Evolutionary conservation across 805 yeast species (phyloP).

Genomic region (Yarrowia bubula): DNA sequence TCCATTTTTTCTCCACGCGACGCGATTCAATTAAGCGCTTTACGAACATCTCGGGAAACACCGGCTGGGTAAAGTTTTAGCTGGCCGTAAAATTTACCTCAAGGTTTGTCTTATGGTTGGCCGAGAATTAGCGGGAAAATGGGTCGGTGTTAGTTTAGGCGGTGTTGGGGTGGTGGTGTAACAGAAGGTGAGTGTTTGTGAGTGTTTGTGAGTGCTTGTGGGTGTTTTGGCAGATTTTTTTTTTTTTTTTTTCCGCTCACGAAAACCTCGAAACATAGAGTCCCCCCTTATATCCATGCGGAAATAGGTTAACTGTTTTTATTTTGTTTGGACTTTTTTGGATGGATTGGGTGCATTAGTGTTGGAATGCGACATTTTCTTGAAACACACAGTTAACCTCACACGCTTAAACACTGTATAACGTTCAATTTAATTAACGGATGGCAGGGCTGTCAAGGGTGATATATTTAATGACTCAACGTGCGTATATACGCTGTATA

Average conservation of each 20-base stretch:
- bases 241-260: too few relatives aligned
- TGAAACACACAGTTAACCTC: too few relatives aligned
- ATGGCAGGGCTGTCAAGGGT: too few relatives aligned
- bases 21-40: conserved; percentile 10
- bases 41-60: background rate
- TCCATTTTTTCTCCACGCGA: background rate
- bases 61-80: background rate
- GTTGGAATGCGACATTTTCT: conserved; percentile 3
- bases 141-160: too few relatives aligned
- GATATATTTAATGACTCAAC: too few relatives aligned
- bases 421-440: background rate
- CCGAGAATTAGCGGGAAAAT: background rate
- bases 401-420: background rate
- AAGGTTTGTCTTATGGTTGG: background rate
- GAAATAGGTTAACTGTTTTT: background rate
- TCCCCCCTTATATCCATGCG: background rate
- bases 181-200: too few relatives aligned
- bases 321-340: background rate
- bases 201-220: too few relatives aligned
- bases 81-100: too few relatives aligned
- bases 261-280: too few relatives aligned
- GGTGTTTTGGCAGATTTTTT: too few relatives aligned
- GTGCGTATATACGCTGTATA: too few relatives aligned
- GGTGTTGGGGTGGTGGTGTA: too few relatives aligned
- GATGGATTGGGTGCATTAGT: conserved; percentile 14